phyloP scores from a whole-genome alignment of 306 rosid genomes.

The Spatholobus suberectus region DNA sequence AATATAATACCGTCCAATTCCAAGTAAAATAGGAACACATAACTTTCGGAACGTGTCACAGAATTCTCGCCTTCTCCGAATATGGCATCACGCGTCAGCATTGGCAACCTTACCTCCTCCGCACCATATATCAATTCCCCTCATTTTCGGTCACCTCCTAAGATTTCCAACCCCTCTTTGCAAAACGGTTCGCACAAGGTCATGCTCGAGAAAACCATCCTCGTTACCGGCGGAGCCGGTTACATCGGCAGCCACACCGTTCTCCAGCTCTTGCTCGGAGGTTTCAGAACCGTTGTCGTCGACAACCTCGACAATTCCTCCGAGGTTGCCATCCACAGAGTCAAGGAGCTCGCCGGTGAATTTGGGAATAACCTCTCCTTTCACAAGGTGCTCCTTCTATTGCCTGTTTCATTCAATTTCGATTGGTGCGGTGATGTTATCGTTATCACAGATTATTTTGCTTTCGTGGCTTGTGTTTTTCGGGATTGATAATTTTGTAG shows the following conservation, averaged over 20 bases:
- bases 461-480: not conserved
- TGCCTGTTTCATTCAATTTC: not conserved
- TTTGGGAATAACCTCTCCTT: slow-evolving; percentile 77
- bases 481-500: not conserved
- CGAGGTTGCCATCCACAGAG: slow-evolving; percentile 60
- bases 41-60: slow-evolving; percentile 42
- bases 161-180: not conserved
- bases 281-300: slow-evolving; percentile 72
- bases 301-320: slow-evolving; percentile 94
- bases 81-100: slow-evolving; percentile 52
- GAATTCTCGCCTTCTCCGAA: slow-evolving; percentile 43
- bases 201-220: slow-evolving; percentile 59
- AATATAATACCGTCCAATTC: not conserved
- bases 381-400: slow-evolving; percentile 62
- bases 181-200: not conserved
- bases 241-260: slow-evolving; percentile 95
- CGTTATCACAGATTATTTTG: not conserved
- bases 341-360: slow-evolving; percentile 79
- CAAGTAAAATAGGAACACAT: not conserved
- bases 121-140: slow-evolving; percentile 27
- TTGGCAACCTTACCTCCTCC: not conserved
- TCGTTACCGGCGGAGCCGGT: slow-evolving; percentile 98
- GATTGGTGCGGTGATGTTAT: not conserved
- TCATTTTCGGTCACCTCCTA: slow-evolving; percentile 26
- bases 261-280: slow-evolving; percentile 83